Conservation (phyloP, 2,329 filamentous ascomycete genomes). For the Tolypocladium tundrense region DNA sequence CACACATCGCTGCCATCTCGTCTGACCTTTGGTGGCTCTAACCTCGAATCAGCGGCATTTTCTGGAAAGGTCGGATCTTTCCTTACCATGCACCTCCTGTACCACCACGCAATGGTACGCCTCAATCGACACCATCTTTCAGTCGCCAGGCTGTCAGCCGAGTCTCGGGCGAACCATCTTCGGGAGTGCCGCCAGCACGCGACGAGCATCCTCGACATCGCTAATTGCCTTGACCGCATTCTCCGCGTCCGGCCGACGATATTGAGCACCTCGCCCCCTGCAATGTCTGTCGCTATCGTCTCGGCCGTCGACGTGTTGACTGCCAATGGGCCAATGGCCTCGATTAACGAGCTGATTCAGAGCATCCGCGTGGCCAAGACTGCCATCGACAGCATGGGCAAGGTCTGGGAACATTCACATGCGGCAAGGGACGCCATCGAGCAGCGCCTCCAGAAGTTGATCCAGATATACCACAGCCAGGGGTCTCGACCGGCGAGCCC, state of each 20-base stretch:
- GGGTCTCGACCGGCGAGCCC: constrained; percentile 16
- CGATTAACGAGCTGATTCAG: constrained; percentile 41
- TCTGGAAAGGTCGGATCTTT: constrained; percentile 46
- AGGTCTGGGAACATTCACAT: constrained; percentile 49
- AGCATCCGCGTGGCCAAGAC: constrained; percentile 42
- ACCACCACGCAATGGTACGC: constrained; percentile 53
- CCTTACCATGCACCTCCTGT: constrained; percentile 56
- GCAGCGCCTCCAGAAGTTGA: constrained; percentile 22
- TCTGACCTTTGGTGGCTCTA: constrained; percentile 43
- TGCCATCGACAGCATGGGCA: constrained; percentile 44
- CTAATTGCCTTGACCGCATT: constrained; percentile 28
- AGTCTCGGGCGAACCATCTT: constrained; percentile 33
- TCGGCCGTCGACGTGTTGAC: constrained; percentile 58
- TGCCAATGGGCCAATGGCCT: constrained; percentile 42
- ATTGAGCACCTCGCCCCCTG: constrained; percentile 42
- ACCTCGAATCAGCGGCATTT: constrained; percentile 44
- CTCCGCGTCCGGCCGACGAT: constrained; percentile 19
- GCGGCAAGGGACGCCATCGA: constrained; percentile 38
- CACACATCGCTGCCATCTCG: constrained; percentile 41
- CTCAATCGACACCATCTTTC: constrained; percentile 50
- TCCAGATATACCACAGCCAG: constrained; percentile 19
- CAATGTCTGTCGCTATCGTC: constrained; percentile 50
- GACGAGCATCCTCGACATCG: constrained; percentile 37
- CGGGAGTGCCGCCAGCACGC: constrained; percentile 41
- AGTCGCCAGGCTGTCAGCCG: constrained; percentile 23